Evolutionary conservation across 202 grass and related monocot genomes (phyloP), one percentile per base, ranked within the genome.

Genomic region (Schoenoplectus triqueter): DNA sequence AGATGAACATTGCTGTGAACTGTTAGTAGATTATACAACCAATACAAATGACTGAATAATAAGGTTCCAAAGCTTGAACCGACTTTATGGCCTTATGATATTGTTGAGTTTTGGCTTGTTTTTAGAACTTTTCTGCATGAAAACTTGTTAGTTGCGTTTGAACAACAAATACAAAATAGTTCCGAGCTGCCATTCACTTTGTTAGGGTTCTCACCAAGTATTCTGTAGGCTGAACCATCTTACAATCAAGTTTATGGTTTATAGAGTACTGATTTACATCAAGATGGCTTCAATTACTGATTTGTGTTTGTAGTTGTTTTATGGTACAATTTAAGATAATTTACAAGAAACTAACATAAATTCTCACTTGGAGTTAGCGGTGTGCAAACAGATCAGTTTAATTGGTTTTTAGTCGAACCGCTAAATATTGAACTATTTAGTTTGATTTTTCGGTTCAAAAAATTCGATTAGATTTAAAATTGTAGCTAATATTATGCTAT

Each of bases 41-140:
- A 31, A 62, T 19, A 50, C 46, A 85, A 73, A 31, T 81, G 21
- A 44, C 71, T 90, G 63, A 15, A 82, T 39, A 57, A 51, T 57
- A 49, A 57, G 68, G 39, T 54, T 54, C 10, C n/a, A 17, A 22
- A 57, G 13, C 15, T 5, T 18, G 31, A 76, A 78, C 80, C 64
- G 69, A 85, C 76, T 77, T 93, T 69, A 52, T 91, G 49, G 85
- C 13, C 14, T 52, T 74, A 15, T 31, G 72, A 78, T 17, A 40
- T 9, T 59, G 31, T 78, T 6, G 47, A 22, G 13, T 59, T 6
- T 39, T 61, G 31, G 22, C 1, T 42, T 61, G 6, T 61, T 17
- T 40, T 17, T n/a, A 2, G 3, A 62, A 78, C n/a, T n/a, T 60
- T 52, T 62, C 15, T 79, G 75, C 39, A 61, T 78, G 52, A 78